Percentiles rank a stretch among this genome's conserved stretches.
Conservation (phyloP, 352 stramenopile species). For the Hyaloperonospora arabidopsidis region DNA sequence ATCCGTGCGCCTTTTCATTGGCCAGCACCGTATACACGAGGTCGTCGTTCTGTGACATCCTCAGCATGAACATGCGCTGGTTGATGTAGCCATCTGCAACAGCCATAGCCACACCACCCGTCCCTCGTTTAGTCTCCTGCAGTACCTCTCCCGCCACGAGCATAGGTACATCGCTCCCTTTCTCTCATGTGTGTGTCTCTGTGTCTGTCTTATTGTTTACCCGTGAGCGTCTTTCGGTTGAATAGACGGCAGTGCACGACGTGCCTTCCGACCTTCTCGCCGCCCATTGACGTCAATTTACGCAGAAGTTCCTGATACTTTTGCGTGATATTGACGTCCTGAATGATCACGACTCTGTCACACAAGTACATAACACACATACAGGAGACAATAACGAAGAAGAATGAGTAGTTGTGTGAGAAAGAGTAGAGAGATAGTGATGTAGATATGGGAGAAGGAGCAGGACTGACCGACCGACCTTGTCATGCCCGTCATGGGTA, state of each 20-base stretch:
- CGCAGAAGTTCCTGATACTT: slow-evolving; percentile 84
- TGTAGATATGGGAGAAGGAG: neutral
- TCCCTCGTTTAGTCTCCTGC: neutral
- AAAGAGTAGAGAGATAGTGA: no score
- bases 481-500: slow-evolving; percentile 62
- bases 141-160: neutral
- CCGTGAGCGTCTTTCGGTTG: slow-evolving; percentile 70
- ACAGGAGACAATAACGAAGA: slow-evolving; percentile 1
- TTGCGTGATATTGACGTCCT: slow-evolving; percentile 71
- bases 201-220: slow-evolving; percentile 20
- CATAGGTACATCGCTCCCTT: neutral
- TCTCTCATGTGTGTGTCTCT: neutral
- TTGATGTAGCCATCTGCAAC: slow-evolving; percentile 66
- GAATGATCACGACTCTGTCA: slow-evolving; percentile 68
- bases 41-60: slow-evolving; percentile 85
- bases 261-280: slow-evolving; percentile 66
- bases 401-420: neutral
- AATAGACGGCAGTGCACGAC: slow-evolving; percentile 84
- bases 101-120: neutral
- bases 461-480: slow-evolving; percentile 26
- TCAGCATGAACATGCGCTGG: slow-evolving; percentile 86
- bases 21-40: slow-evolving; percentile 76
- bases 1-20: slow-evolving; percentile 63
- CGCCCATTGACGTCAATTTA: slow-evolving; percentile 78
- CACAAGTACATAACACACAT: no score